phyloP scores from a whole-genome alignment of 2,329 filamentous ascomycete genomes.

The Aureobasidium vineae region DNA sequence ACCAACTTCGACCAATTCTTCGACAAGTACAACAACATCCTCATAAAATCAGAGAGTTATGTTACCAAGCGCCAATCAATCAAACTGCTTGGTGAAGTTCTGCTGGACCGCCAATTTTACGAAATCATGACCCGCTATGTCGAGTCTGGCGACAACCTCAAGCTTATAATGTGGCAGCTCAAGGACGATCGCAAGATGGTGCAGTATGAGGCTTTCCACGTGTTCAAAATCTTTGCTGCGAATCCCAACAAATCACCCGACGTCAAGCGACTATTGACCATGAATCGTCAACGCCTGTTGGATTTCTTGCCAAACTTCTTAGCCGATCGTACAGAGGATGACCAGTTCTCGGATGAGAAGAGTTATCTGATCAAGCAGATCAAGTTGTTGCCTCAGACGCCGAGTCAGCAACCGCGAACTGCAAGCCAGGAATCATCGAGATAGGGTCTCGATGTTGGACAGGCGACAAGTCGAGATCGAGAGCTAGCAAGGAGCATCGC shows the following conservation, averaged over 20 bases:
- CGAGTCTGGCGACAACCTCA: conserved; percentile 90
- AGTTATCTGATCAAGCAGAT: conserved; percentile 97
- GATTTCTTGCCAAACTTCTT: conserved; percentile 88
- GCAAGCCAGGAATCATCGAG: conserved; percentile 19
- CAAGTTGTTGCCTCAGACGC: conserved; percentile 35
- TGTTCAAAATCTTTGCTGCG: conserved; percentile 99
- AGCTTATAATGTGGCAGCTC: conserved; percentile 96
- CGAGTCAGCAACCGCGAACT: neutral
- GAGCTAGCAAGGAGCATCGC: conserved; percentile 8
- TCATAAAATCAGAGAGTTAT: conserved; percentile 92
- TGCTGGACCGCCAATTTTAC: conserved; percentile 94
- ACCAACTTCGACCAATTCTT: conserved; percentile 96
- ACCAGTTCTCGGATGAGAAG: conserved; percentile 97
- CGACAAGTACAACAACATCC: conserved; percentile 77
- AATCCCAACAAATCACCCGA: conserved; percentile 98
- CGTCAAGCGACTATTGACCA: conserved; percentile 91
- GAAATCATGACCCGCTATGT: conserved; percentile 98
- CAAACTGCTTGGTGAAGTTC: conserved; percentile 91
- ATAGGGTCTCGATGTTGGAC: conserved; percentile 19
- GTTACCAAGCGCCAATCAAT: conserved; percentile 98
- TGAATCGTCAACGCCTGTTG: conserved; percentile 89
- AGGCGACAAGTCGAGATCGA: neutral
- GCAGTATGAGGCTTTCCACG: conserved; percentile 98
- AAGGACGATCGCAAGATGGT: conserved; percentile 98
- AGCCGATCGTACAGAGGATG: conserved; percentile 92